Conservation (phyloP, 768 basidiomycete genomes). For the Amanita pallidorosea region DNA sequence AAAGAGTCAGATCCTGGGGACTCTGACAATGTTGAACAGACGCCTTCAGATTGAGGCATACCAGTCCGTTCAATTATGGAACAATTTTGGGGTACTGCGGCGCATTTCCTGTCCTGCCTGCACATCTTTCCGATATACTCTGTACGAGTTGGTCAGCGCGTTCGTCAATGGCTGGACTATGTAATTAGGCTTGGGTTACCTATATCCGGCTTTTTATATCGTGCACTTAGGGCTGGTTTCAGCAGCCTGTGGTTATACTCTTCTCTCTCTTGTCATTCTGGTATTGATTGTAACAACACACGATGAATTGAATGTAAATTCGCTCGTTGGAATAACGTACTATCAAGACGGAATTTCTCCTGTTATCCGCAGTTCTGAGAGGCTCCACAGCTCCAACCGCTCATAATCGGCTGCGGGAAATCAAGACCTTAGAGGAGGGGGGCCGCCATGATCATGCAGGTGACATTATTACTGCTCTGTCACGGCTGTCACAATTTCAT, state of each 20-base stretch:
- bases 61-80: not conserved
- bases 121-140: slow-evolving; percentile 1
- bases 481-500: not conserved
- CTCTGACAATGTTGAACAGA: not conserved
- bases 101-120: slow-evolving; percentile 1
- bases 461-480: too few relatives aligned
- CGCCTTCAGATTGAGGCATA: not conserved
- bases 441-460: too few relatives aligned
- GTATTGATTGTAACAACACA: not conserved
- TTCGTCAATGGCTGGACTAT: not conserved
- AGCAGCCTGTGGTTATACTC: not conserved
- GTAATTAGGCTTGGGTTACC: slow-evolving; percentile 2
- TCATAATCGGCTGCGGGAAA: too few relatives aligned
- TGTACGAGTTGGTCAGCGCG: not conserved
- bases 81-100: not conserved
- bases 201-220: slow-evolving; percentile 3
- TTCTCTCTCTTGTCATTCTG: not conserved
- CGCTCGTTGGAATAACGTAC: too few relatives aligned
- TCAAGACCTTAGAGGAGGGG: too few relatives aligned
- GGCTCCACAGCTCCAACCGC: too few relatives aligned
- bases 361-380: too few relatives aligned
- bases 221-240: slow-evolving; percentile 1
- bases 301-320: not conserved
- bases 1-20: not conserved
- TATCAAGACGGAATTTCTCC: too few relatives aligned